phyloP scores from a whole-genome alignment of 177 flowering plant species.

The Tripterygium wilfordii region DNA sequence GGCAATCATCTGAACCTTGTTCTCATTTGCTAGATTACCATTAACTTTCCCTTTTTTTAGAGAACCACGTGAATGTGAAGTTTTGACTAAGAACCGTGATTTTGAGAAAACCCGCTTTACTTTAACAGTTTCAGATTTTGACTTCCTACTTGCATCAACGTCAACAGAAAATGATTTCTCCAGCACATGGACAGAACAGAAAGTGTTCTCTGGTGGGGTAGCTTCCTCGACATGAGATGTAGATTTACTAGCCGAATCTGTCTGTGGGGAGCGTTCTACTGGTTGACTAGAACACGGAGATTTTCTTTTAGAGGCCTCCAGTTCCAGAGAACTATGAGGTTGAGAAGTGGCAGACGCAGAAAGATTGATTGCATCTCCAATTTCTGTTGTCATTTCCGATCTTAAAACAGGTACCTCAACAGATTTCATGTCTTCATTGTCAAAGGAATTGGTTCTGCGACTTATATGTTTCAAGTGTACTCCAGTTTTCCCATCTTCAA shows the following conservation, averaged over 20 bases:
- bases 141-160: constrained; percentile 19
- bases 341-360: constrained; percentile 13
- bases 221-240: constrained; percentile 16
- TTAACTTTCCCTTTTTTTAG: constrained; percentile 46
- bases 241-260: constrained; percentile 14
- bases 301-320: constrained; percentile 12
- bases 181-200: constrained; percentile 2
- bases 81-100: constrained; percentile 27
- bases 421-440: constrained; percentile 16
- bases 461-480: constrained; percentile 10
- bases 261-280: constrained; percentile 13
- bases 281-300: constrained; percentile 9
- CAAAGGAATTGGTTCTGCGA: constrained; percentile 11
- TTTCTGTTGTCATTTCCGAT: constrained; percentile 7
- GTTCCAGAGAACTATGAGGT: constrained; percentile 10
- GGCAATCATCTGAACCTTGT: constrained; percentile 12
- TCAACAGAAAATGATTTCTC: constrained; percentile 20
- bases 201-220: constrained; percentile 11
- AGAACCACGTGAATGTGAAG: constrained; percentile 33
- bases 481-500: constrained; percentile 40
- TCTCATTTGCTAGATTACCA: constrained; percentile 8
- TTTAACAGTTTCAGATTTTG: constrained; percentile 21
- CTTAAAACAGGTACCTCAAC: constrained; percentile 18
- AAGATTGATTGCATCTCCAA: constrained; percentile 12
- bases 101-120: constrained; percentile 26